Evolutionary conservation across 139 green algal genomes (phyloP), one percentile per base, ranked within the genome.

Genomic region (Pseudopediastrum boryanum): DNA sequence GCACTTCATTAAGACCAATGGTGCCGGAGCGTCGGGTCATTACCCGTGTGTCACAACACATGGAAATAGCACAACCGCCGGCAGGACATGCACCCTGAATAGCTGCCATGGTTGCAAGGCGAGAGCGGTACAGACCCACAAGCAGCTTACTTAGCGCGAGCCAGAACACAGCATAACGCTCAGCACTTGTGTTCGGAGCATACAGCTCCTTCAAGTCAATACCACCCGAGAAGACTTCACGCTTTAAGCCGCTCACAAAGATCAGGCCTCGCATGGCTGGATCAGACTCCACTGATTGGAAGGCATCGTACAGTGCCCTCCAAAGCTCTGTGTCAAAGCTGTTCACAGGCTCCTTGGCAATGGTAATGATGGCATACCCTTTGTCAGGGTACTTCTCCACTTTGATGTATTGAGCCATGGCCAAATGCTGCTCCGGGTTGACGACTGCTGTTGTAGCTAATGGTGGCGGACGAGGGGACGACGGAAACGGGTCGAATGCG

Each of bases 1-100:
- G 88, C 16, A 93, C 75, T 78, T 96, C 94, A 77, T 97, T 97
- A 43, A 97, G 72, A 1, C 94, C 93, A 41, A 93, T 90, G 19
- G 56, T 56, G 9, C 89, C 91, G 10, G 91, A 89, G 29, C 77
- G 67, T 2, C 92, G 88, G 0, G 90, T 95, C 85, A 97, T 96
- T 21, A 98, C 52, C 33, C 93, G 88, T 54, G 90, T 74, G 77
- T 98, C 95, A 77, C 94, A 98, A 85, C 92, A 96, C 69, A 98
- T 67, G 2, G 93, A 76, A 35, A 98, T 89, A 33, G 85, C 87
- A 87, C 94, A 98, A 13, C 95, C 95, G 41, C 94, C 95, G 10
- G 95, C 95, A n/a, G 95, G 94, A 81, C 94, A 98, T 21, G 93
- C 92, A 25, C 95, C 95, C 0, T 90, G 77, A 63, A 98, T 96